Base-by-base conservation (phyloP, 2,329 filamentous ascomycete genomes). In the Alternaria sp. region DNA sequence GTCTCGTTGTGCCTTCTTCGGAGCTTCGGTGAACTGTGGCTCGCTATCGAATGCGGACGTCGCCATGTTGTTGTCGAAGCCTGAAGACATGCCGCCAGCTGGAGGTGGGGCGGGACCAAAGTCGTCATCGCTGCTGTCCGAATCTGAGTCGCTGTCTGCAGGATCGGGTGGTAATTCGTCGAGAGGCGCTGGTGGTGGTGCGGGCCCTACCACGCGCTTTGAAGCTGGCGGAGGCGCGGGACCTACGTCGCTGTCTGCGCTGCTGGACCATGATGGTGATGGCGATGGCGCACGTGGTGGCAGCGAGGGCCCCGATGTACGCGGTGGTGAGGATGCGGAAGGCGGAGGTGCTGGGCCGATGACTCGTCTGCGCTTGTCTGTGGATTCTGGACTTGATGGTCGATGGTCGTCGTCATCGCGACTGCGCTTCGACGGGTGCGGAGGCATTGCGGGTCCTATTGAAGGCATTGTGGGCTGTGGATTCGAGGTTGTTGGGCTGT, bases 401-500 rank as follows among this genome's bases (percentile, higher is more conserved):
- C 76, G 57, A 11, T 78, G 69, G 60, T 79, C 80, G 32, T 83
- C 79, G 59, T 80, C 77, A 65, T 83, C 67, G 76, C 80, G 80
- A 83, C 87, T 79, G 63, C 79, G 73, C 76, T 86, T 83, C 11
- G 83, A 68, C 42, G 90, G 83, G 63, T 91, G 87, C 5, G 90
- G 84, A 12, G 91, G 91, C 24, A 93, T 78, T 61, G 88, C 83
- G 14, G 91, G 91, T 5, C 91, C 90, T 72, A 92, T 88, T 34
- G 87, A 88, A 51, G 88, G 81, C 89, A 92, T 92, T 20, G 18
- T 79, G 71, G 67, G 66, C 42, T 14, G 52, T 71, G 72, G 78
- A 30, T 51, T 52, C 0, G 48, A 30, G 28, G 28, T 30, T 30
- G 28, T 5, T 44, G 30, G 22, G 28, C 18, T 38, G 24, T 22